Evolutionary conservation across 495 filamentous ascomycete species (phyloP).

Genomic region (Neurospora sp.): DNA sequence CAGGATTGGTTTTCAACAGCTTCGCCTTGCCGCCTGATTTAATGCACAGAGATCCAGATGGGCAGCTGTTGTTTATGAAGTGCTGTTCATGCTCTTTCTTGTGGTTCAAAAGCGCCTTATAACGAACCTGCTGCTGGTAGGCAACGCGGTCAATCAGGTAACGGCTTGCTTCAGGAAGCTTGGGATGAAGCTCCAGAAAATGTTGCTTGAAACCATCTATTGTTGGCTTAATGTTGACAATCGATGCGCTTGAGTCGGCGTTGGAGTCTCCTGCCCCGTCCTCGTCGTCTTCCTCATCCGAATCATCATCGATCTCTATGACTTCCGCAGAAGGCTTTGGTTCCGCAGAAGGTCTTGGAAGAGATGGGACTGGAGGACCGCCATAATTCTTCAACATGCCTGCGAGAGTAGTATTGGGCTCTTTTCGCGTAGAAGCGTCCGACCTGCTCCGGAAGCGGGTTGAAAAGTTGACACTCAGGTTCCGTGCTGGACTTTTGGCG

Average conservation of each 20-base stretch:
- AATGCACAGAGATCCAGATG: conserved; percentile 51
- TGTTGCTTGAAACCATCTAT: conserved; percentile 69
- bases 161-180: conserved; percentile 29
- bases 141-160: conserved; percentile 77
- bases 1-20: conserved; percentile 28
- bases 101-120: conserved; percentile 64
- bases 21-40: conserved; percentile 48
- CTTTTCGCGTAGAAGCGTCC: conserved; percentile 35
- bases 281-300: conserved; percentile 40
- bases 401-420: conserved; percentile 17
- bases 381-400: conserved; percentile 44
- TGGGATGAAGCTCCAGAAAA: conserved; percentile 60
- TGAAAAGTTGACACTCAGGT: conserved; percentile 35
- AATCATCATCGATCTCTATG: conserved; percentile 20
- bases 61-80: conserved; percentile 44
- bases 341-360: conserved; percentile 31
- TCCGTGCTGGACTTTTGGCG: conserved; percentile 25
- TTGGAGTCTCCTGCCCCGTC: conserved; percentile 41
- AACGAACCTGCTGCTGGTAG: conserved; percentile 66
- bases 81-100: conserved; percentile 60
- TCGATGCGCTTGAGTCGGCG: conserved; percentile 32
- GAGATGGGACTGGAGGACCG: conserved; percentile 47
- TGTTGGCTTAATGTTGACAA: conserved; percentile 56
- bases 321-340: conserved; percentile 22
- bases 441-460: conserved; percentile 64